These are phyloP conservation scores for Calonectria hongkongensis DNA, from an alignment of 2,329 filamentous ascomycete genomes.

Conservation along the genomic window DNA sequence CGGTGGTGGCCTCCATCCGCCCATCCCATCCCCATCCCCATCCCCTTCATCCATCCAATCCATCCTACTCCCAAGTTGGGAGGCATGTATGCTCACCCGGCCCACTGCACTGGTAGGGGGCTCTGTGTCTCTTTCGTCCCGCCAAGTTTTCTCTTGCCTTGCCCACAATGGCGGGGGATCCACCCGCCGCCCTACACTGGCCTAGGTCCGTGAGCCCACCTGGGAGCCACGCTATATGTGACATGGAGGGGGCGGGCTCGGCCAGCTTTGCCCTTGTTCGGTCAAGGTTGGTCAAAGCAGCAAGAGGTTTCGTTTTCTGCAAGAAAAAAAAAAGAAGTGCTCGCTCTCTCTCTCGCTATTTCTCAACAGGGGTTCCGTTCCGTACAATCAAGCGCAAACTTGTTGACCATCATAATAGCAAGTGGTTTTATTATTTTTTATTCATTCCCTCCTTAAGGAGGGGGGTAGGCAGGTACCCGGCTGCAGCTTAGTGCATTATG, in stretches of 20 bases:
- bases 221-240: conserved; percentile 39
- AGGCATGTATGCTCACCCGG: conserved; percentile 21
- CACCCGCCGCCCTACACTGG: conserved; percentile 42
- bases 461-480: conserved; percentile 24
- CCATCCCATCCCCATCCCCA: neutral
- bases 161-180: conserved; percentile 35
- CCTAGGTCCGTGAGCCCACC: conserved; percentile 50
- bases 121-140: conserved; percentile 19
- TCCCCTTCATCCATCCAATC: neutral
- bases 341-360: too few relatives aligned
- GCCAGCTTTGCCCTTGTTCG: neutral
- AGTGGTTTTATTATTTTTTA: neutral
- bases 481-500: conserved; percentile 27
- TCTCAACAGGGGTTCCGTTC: neutral
- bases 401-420: conserved; percentile 11
- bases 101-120: conserved; percentile 26
- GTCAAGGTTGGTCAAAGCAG: neutral
- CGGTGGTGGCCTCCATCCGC: conserved; percentile 18
- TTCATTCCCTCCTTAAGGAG: neutral
- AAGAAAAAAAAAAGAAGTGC: neutral
- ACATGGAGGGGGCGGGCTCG: conserved; percentile 9
- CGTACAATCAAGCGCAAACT: neutral
- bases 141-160: conserved; percentile 39
- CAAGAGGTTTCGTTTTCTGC: neutral
- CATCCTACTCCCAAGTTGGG: conserved; percentile 21